Conservation (phyloP, 441 rosid genomes). For the Sinapis alba region DNA sequence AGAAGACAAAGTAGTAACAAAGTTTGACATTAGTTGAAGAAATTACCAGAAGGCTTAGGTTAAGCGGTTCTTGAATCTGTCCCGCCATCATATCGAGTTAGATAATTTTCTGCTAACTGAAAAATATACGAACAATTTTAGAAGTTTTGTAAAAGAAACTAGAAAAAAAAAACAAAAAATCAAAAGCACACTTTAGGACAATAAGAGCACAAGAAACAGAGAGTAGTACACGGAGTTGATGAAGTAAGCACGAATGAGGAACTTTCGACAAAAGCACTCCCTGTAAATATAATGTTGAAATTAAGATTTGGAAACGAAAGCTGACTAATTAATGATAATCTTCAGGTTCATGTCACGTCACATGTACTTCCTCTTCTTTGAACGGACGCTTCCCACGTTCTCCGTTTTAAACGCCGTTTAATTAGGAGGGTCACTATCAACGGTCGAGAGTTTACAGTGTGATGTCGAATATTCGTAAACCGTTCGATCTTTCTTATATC, state of each 20-base stretch:
- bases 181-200: background rate
- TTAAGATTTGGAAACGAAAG: slow-evolving; percentile 11
- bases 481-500: slow-evolving; percentile 6
- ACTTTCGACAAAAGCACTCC: slow-evolving; percentile 1
- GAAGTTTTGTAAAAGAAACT: background rate
- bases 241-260: slow-evolving; percentile 22
- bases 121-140: background rate
- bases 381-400: slow-evolving; percentile 30
- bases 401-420: slow-evolving; percentile 13
- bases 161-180: background rate
- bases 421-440: slow-evolving; percentile 22
- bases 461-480: slow-evolving; percentile 1
- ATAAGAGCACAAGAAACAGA: slow-evolving; percentile 5
- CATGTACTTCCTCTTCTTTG: slow-evolving; percentile 18
- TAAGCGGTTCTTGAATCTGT: slow-evolving; percentile 61
- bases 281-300: background rate
- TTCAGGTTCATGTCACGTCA: slow-evolving; percentile 26
- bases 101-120: background rate
- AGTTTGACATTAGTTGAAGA: background rate
- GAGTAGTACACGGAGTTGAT: background rate
- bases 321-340: slow-evolving; percentile 17
- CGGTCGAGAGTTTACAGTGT: slow-evolving; percentile 9
- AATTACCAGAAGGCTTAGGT: slow-evolving; percentile 64
- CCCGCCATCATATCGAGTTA: slow-evolving; percentile 52
- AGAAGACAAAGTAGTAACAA: background rate